Evolutionary conservation across 805 yeast species (phyloP), one percentile per base, ranked within the genome.

Genomic region (Yamadazyma insecticola): DNA sequence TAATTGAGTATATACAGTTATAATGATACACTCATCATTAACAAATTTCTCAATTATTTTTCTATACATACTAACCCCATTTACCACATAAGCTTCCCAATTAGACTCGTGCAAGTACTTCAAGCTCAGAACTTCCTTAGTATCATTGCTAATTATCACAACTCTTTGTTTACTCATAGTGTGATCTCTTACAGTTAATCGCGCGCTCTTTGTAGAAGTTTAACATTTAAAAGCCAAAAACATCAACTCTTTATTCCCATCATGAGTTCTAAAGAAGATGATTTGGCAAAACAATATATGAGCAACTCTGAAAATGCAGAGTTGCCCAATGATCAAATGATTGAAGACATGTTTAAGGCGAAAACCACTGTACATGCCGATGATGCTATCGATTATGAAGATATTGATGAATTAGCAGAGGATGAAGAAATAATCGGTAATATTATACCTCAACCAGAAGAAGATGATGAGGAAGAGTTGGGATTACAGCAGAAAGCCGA

Each of bases 351-450:
- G 26, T 65, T 62, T 39, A 43, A 37, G 33, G 62, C 57, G 22
- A 41, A 52, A 17, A 45, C 47, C 21, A 62, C 84, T 2, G 70
- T 72, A 33, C 97, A 89, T 55, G 89, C 92, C 1, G 96, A 76
- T 5, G 90, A 89, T 54, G 98, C 98, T 7, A 66, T 88, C 19
- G 97, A 90, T 55, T 90, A 84, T 52, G 96, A 86, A 49, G 96
- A 86, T 52, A 94, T 85, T 48, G 97, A 89, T 44, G 97, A 89
- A 55, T 63, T 89, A 29, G 97, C 97, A 0, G 97, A 89, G 15
- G 96, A 89, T 27, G 50, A 45, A 27, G 95, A 85, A 34, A 47
- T 57, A 3, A 66, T 13, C 4, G 16, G 25, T 21, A 27, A 27
- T 13, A 14, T 7, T 23, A 32, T 39, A 12, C 13, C 6, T 20